Evolutionary conservation across 129 eudicot genomes (phyloP), one percentile per base, ranked within the genome.

Genomic region (Flaveria brownii): DNA sequence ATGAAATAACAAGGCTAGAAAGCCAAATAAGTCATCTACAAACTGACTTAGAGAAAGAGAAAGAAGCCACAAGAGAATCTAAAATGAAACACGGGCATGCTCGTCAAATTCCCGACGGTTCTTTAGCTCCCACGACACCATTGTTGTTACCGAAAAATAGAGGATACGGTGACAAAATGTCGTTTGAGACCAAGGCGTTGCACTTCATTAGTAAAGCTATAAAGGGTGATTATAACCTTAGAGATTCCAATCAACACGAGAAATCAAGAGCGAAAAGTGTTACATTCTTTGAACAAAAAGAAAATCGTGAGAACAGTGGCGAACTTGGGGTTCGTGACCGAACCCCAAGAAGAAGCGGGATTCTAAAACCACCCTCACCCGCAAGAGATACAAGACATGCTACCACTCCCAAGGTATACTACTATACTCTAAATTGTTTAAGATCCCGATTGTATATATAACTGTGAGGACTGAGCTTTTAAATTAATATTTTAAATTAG

Each of bases 151-250:
- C 45, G 15, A 80, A 51, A 59, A 47, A 46, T 73, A 70, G 60
- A 75, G 87, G 85, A 26, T 57, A 71, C 1, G 50, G 74, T 70
- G 96, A 86, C 65, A 86, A 86, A 49, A 39, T 76, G 64, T 64
- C 84, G n/a, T 90, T 81, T 77, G 98, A 93, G 62, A 85, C 87
- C 45, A 90, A 88, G 81, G 97, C 96, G 39, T 41, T 93, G 83
- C 98, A 90, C 83, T 93, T 94, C 83, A 94, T 91, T 62, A 89
- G 84, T 82, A 91, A 94, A 84, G 98, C 98, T 41, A 94, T 91
- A 41, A 91, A 94, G 82, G 98, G 97, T 28, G 92, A 88, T 82
- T 94, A 88, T 56, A 87, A 73, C 72, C 88, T 85, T 13, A 86
- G 82, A 77, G 93, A 87, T 77, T 90, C 86, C 79, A 88, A 84